Evolutionary conservation across 1,139 yeast genomes (phyloP).

Genomic region (Ogataea hybrid): DNA sequence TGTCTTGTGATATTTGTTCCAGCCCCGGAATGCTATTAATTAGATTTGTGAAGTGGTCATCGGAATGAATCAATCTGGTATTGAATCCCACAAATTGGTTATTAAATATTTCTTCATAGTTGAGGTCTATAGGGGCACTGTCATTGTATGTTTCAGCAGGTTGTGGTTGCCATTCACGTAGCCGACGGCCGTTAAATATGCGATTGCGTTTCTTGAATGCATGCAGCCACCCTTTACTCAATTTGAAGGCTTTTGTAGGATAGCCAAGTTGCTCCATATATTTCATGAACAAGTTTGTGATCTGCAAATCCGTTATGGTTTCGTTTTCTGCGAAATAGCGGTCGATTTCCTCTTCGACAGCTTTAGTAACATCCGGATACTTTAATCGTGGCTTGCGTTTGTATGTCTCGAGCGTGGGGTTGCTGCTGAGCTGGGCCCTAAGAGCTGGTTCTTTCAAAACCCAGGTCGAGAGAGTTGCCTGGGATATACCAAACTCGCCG

Average conservation of each 20-base stretch:
- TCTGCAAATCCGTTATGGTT: constrained; percentile 27
- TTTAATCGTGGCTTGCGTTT: constrained; percentile 31
- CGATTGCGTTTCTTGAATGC: constrained; percentile 31
- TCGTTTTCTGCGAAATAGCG: constrained; percentile 14
- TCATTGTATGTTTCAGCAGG: neutral
- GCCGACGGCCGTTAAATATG: constrained; percentile 19
- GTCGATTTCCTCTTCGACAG: constrained; percentile 29
- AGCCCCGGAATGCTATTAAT: constrained; percentile 9
- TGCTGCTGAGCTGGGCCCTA: constrained; percentile 22
- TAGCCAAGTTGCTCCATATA: constrained; percentile 26
- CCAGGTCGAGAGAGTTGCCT: constrained; percentile 35
- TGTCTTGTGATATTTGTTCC: neutral
- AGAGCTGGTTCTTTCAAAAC: constrained; percentile 23
- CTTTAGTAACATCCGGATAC: constrained; percentile 32
- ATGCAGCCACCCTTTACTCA: constrained; percentile 33
- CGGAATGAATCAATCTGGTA: constrained; percentile 34
- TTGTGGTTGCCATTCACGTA: neutral
- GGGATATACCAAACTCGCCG: constrained; percentile 31
- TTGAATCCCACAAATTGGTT: constrained; percentile 32
- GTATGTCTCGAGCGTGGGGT: constrained; percentile 28
- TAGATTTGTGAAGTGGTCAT: constrained; percentile 27
- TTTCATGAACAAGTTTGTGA: constrained; percentile 24
- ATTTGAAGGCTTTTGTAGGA: constrained; percentile 18
- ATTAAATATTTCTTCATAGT: constrained; percentile 28
- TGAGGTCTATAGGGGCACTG: neutral